phyloP scores from a whole-genome alignment of 2,329 filamentous ascomycete species.

The Alternaria rosae region DNA sequence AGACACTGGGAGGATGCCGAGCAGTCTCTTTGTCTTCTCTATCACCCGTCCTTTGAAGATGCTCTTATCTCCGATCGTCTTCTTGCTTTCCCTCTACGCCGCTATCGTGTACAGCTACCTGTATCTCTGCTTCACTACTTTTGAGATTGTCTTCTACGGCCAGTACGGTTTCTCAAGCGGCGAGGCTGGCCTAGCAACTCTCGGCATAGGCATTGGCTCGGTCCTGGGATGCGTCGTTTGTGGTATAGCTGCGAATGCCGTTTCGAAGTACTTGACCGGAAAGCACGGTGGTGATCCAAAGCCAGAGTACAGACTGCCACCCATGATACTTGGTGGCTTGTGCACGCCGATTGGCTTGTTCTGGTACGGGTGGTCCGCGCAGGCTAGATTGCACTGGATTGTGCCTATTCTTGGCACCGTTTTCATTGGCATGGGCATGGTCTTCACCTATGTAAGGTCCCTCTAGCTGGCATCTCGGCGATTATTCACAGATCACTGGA shows the following conservation, averaged over 20 bases:
- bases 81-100: slow-evolving; percentile 19
- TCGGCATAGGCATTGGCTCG: slow-evolving; percentile 19
- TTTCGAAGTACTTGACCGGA: not conserved
- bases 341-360: not conserved
- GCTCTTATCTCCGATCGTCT: slow-evolving; percentile 30
- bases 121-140: slow-evolving; percentile 30
- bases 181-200: slow-evolving; percentile 16
- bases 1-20: slow-evolving; percentile 15
- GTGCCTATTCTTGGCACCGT: slow-evolving; percentile 61
- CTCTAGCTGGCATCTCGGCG: not conserved
- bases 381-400: slow-evolving; percentile 64
- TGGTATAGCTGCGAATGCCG: not conserved
- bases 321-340: not conserved
- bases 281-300: slow-evolving; percentile 4
- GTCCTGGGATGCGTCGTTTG: slow-evolving; percentile 11
- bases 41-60: slow-evolving; percentile 40
- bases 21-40: slow-evolving; percentile 14
- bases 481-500: not conserved
- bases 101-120: slow-evolving; percentile 24
- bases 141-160: slow-evolving; percentile 21
- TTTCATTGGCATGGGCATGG: slow-evolving; percentile 57
- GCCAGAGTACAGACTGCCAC: not conserved
- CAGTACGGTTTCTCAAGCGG: slow-evolving; percentile 19
- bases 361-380: slow-evolving; percentile 51
- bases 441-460: slow-evolving; percentile 51